Base-by-base conservation (phyloP, 139 green algal genomes). In the Mesotaenium endlicherianum region DNA sequence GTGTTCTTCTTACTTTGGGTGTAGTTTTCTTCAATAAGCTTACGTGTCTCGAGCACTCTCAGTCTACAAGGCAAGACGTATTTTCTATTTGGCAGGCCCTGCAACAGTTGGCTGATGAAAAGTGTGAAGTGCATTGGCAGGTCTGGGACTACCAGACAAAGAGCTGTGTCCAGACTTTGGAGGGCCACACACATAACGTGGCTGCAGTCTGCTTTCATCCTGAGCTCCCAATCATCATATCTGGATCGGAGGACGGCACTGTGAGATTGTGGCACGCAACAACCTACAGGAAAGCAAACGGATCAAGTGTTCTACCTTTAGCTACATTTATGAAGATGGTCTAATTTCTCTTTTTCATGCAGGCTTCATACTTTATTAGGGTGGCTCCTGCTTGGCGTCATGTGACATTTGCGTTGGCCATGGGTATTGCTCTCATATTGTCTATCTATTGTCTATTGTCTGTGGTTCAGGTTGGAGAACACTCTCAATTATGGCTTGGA, bases 141-240 rank as follows among this genome's bases (percentile, higher is more conserved):
- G 93, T 98, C 34, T 99, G 96, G 96, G 96, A 99, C 91, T 99
- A 98, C 89, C 96, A 99, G 90, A 99, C 96, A 71, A 99, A 99
- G 92, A 92, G 92, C 16, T 98, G 95, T 85, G 96, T 99, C 79
- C 95, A 98, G 80, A 97, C 93, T 0, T 88, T 99, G 74, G 94
- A 98, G 86, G 93, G 92, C 49, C 95, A 98, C 89, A 77, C 88
- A 0, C 92, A 98, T 91, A 99, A 98, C 89, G 93, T 99, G 6
- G 91, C 92, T 4, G 90, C 94, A 5, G 96, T 98, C 34, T 92
- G 86, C 55, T 99, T 99, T 91, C 96, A 99, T 88, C 96, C 96
- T 11, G 96, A 99, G 92, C 93, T 99, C 68, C 96, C 96, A 1
- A 87, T 99, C 50, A 98, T 99, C 83, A 86, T 98, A 40, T 95